phyloP scores from a whole-genome alignment of 169 alveolate genomes.

The Toxoplasma gondii region DNA sequence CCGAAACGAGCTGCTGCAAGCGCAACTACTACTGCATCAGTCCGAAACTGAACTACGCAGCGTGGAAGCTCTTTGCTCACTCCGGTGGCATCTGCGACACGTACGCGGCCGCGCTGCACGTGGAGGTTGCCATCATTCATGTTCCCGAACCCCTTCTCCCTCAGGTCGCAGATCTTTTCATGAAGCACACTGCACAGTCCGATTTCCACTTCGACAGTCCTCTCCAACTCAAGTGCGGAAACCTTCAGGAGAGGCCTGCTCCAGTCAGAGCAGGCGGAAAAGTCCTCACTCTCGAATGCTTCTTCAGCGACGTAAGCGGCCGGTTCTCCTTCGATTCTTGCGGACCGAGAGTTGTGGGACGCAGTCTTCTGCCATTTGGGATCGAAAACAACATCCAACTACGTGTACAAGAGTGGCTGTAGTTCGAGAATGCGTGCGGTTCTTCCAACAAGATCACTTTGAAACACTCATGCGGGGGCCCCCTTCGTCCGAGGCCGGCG shows the following conservation, averaged over 20 bases:
- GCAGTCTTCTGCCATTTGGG: not conserved
- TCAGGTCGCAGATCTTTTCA: not conserved
- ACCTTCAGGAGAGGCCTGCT: slow-evolving; percentile 1
- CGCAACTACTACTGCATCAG: slow-evolving; percentile 11
- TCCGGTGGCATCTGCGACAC: slow-evolving; percentile 19
- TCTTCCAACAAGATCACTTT: too few species aligned
- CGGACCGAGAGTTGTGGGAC: not conserved
- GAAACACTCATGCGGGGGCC: too few species aligned
- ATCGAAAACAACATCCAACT: too few species aligned
- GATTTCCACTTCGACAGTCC: slow-evolving; percentile 6
- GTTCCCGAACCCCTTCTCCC: slow-evolving; percentile 28
- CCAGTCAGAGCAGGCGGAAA: slow-evolving; percentile 2
- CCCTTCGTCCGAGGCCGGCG: too few species aligned
- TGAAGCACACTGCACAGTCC: not conserved
- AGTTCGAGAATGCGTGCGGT: too few species aligned
- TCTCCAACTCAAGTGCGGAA: slow-evolving; percentile 4
- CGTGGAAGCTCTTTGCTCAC: slow-evolving; percentile 10
- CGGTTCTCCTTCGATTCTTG: not conserved
- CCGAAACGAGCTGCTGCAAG: slow-evolving; percentile 8
- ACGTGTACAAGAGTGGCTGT: too few species aligned
- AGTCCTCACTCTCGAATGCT: slow-evolving; percentile 12
- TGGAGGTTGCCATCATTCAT: not conserved
- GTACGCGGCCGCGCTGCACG: slow-evolving; percentile 22
- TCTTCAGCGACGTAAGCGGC: not conserved
- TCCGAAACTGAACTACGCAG: not conserved